A percentile compares a stretch with the other conserved stretches of the same genome.
Evolutionary conservation across 331 rosid genomes (phyloP).

Genomic region (Rosa hybrid): DNA sequence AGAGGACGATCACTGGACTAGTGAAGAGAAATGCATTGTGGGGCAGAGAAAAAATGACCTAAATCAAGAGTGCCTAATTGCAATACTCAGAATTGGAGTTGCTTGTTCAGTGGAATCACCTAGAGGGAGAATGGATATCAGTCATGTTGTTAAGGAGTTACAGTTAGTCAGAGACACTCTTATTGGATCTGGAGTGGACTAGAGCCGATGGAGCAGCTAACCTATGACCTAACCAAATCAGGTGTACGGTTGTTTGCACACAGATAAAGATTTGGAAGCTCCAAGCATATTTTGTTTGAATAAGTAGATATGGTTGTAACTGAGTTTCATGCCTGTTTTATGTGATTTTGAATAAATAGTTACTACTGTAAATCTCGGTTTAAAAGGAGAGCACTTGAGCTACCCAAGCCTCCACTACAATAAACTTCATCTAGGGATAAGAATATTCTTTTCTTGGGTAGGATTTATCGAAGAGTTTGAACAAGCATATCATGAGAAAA

Average conservation of each 20-base stretch:
- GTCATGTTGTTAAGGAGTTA: constrained; percentile 17
- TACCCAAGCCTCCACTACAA: background rate
- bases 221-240: constrained; percentile 1
- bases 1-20: background rate
- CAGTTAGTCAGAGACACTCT: constrained; percentile 1
- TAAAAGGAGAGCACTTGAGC: background rate
- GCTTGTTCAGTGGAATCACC: constrained; percentile 14
- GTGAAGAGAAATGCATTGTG: background rate
- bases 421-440: background rate
- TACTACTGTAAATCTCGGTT: background rate
- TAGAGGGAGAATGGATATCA: constrained; percentile 6
- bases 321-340: background rate
- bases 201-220: background rate
- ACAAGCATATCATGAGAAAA: background rate
- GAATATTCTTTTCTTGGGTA: background rate
- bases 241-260: background rate
- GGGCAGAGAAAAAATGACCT: background rate
- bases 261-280: background rate
- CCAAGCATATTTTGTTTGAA: background rate
- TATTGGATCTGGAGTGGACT: background rate
- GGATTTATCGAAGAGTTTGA: background rate
- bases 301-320: background rate
- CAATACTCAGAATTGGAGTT: constrained; percentile 19
- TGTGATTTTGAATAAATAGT: background rate
- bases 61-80: constrained; percentile 10